Base-by-base conservation (phyloP, 257 asterid genomes). In the Solanum bukasovii region DNA sequence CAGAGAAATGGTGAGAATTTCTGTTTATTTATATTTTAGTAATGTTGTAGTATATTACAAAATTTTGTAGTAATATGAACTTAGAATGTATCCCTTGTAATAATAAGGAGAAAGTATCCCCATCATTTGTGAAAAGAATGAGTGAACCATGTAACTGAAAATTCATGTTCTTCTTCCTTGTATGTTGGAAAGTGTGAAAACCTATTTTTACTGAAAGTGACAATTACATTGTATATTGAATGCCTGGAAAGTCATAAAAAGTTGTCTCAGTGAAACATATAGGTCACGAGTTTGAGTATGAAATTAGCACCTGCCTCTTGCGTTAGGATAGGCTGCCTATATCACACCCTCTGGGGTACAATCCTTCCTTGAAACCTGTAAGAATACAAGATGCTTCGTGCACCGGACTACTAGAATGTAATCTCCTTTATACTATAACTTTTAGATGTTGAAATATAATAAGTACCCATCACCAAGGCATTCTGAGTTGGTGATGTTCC, bases 41-140 rank as follows among this genome's bases (percentile, higher is more conserved):
- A 27, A 34, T 74, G n/a, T 75, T 10, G 35, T 12, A 29, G 18
- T n/a, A 9, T 42, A 42, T 7, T 46, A 18, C 68, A 27, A 68
- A 79, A 79, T 27, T 71, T 33, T 35, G 85, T 77, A 84, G 35
- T 82, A 35, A 85, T 73, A 84, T 83, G 90, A 75, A 75, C 59
- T 23, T 40, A 74, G 5, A 74, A 74, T 21, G 82, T 3, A 78
- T 42, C 65, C 65, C 84, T 79, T 44, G 84, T 44, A 27, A 79
- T 44, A 42, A 78, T 9, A 78, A 44, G 7, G 42, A 42, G 38
- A 79, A 42, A 42, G 84, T 8, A 79, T 7, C 5, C 27, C 9
- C 68, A 46, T 81, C 42, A 27, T 14, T 44, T 46, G 16, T 46
- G 85, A 81, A 81, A 81, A 16, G 27, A 46, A 81, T 81, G 85